Conservation (phyloP, 1,284 basidiomycete species). For the Sanghuangporus weigelae region DNA sequence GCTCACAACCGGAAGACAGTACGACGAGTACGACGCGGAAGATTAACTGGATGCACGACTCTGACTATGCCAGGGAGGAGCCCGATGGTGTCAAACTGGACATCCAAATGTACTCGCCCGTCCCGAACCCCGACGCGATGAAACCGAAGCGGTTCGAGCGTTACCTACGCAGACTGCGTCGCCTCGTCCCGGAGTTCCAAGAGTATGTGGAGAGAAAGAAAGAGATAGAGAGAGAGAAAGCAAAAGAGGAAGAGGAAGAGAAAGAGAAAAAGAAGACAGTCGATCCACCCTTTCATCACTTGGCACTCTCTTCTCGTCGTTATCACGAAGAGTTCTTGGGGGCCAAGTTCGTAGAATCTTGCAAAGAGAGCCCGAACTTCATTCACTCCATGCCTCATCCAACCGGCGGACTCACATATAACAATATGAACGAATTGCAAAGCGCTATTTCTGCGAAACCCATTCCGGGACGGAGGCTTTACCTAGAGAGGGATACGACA, state of each 20-base stretch:
- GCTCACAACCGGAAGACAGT: slow-evolving; percentile 13
- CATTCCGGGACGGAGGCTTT: slow-evolving; percentile 54
- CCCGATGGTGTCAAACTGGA: slow-evolving; percentile 26
- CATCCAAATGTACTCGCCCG: slow-evolving; percentile 13
- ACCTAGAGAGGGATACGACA: slow-evolving; percentile 18
- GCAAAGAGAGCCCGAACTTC: slow-evolving; percentile 29
- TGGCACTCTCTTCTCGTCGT: too few species aligned
- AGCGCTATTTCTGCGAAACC: slow-evolving; percentile 44
- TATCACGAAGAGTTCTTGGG: slow-evolving; percentile 25
- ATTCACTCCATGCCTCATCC: slow-evolving; percentile 65
- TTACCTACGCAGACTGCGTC: slow-evolving; percentile 53
- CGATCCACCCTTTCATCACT: background rate
- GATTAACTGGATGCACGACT: slow-evolving; percentile 36
- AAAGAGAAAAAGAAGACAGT: slow-evolving; percentile 22
- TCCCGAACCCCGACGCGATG: slow-evolving; percentile 33
- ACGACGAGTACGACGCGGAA: background rate
- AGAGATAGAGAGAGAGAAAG: too few species aligned
- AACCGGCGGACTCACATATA: slow-evolving; percentile 57
- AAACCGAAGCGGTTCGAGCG: slow-evolving; percentile 45
- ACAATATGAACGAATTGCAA: slow-evolving; percentile 47
- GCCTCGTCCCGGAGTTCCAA: slow-evolving; percentile 51
- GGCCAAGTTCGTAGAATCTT: slow-evolving; percentile 22
- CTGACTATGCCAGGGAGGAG: slow-evolving; percentile 43
- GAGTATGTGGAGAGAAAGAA: slow-evolving; percentile 33
- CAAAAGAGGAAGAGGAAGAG: too few species aligned